phyloP scores from a whole-genome alignment of 257 asterid genomes.

The Penstemon newberryi region DNA sequence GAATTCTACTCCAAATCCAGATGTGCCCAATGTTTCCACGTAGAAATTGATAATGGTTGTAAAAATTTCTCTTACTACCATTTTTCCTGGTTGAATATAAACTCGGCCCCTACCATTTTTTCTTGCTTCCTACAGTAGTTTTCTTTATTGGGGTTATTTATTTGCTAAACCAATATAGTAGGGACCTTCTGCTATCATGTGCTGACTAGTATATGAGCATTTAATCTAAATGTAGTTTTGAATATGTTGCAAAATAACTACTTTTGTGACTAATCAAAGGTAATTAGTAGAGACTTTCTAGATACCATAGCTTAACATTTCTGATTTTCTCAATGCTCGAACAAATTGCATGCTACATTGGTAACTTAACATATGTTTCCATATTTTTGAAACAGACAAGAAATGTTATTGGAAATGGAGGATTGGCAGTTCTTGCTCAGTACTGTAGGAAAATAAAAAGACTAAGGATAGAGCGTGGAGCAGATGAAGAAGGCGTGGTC shows the following conservation, averaged over 20 bases:
- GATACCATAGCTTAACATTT: background rate
- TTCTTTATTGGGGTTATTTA: background rate
- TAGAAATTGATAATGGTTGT: too few species aligned
- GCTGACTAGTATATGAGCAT: background rate
- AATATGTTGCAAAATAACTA: background rate
- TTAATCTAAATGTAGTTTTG: background rate
- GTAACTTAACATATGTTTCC: constrained; percentile 1
- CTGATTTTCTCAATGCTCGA: background rate
- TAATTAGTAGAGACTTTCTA: background rate
- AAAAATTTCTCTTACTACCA: too few species aligned
- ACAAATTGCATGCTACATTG: background rate
- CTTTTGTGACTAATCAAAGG: background rate
- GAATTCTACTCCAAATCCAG: too few species aligned
- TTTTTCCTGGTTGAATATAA: background rate
- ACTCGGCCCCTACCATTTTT: too few species aligned
- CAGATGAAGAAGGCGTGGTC: constrained; percentile 55
- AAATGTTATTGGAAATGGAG: constrained; percentile 84
- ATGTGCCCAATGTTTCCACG: too few species aligned
- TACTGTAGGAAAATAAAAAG: constrained; percentile 54
- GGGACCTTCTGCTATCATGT: constrained; percentile 8
- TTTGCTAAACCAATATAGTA: constrained; percentile 5
- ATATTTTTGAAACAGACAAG: constrained; percentile 52
- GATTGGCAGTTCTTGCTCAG: constrained; percentile 67
- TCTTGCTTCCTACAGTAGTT: background rate
- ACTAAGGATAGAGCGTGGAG: constrained; percentile 55